These are phyloP conservation scores for Trebouxia sp. DNA, from an alignment of 139 green algal species.

Conservation along the genomic window DNA sequence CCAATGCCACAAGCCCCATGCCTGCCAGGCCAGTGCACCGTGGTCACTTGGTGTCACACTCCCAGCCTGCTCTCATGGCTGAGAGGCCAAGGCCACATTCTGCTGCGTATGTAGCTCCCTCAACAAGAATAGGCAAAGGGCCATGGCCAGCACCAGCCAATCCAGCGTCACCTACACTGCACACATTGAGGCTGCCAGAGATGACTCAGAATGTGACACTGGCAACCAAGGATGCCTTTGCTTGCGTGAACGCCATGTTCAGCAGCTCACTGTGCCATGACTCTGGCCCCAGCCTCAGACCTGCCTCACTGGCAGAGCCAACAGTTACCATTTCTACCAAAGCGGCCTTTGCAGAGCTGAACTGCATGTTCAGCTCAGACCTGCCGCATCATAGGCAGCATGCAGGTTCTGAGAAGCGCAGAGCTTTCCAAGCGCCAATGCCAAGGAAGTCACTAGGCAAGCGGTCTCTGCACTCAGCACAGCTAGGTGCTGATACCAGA, in stretches of 20 bases:
- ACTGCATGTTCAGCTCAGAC: constrained; percentile 61
- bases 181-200: constrained; percentile 5
- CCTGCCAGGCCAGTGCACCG: no score
- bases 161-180: not conserved
- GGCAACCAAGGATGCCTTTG: constrained; percentile 56
- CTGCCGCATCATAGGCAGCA: constrained; percentile 28
- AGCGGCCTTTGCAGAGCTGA: constrained; percentile 64
- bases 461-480: no score
- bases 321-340: constrained; percentile 62
- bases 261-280: constrained; percentile 23
- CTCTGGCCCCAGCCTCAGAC: not conserved
- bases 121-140: no score
- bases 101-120: no score
- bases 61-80: no score
- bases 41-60: no score
- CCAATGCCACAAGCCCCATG: not conserved
- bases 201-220: constrained; percentile 56
- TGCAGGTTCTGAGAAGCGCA: not conserved
- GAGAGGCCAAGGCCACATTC: no score
- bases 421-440: not conserved
- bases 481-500: no score
- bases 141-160: not conserved
- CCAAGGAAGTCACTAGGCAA: constrained; percentile 29
- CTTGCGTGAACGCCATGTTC: constrained; percentile 70
- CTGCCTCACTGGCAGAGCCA: not conserved